Evolutionary conservation across 345 rosid species (phyloP), one percentile per base, ranked within the genome.

Genomic region (Linum usitatissimum): DNA sequence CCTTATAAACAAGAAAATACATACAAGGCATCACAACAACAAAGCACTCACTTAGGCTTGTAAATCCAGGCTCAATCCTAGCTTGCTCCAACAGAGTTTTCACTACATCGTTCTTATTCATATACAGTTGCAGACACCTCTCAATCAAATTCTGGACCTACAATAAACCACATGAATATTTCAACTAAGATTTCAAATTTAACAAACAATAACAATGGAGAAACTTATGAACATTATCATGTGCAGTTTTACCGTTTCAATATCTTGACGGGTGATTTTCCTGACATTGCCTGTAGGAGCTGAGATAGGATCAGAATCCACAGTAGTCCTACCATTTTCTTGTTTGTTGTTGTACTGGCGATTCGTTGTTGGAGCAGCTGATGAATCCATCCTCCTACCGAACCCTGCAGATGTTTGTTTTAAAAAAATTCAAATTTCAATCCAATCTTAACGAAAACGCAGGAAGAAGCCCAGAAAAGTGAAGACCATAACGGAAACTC

Each of bases 111-210:
- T 84, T 84, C 76, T 84, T 90, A 40, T 83, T 88, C 97, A 90
- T 90, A 81, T 94, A 88, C 55, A 94, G 79, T 70, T 94, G 99
- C 59, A 94, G 89, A 65, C 99, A 94, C 59, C 96, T 71, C 67
- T 94, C 97, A 64, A 94, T 94, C 30, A 94, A 85, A 78, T 88
- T 90, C 71, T 90, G 96, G 68, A 94, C 99, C 99, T 94, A 80
- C 60, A 75, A 68, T 23, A 39, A 7, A 74, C 64, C 55, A 45
- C 4, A 12, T 45, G 51, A 45, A 45, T 15, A 6, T 45, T 15
- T 3, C 14, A 10, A 3, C 51, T 45, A 14, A 15, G 17, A 12
- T 45, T 45, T 45, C 17, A 45, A 12, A 23, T 23, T 45, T 45
- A 10, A 10, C 1, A 9, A 10, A 2, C 51, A 45, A 10, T 15